Conservation (phyloP, 73 alveolate species). For the Paramecium octaurelia region DNA sequence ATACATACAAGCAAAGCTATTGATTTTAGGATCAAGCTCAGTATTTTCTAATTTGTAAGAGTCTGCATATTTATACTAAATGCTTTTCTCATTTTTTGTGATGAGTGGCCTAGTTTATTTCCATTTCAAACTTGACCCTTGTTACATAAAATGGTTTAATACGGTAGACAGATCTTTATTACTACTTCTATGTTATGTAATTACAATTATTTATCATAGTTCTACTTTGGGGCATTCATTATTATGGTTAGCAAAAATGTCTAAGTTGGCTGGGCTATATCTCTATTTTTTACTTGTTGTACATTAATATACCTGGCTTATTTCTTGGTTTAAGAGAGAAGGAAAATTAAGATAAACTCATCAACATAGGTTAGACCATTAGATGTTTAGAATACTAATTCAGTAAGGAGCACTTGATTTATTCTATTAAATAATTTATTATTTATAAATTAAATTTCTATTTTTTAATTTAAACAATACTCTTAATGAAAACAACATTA, state of each 20-base stretch:
- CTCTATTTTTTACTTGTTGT: neutral
- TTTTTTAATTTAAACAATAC: too few relatives aligned
- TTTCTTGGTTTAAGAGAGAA: neutral
- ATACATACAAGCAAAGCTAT: neutral
- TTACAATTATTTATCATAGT: neutral
- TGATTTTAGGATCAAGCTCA: slow-evolving; percentile 11
- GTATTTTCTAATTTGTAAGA: neutral
- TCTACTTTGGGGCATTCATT: neutral
- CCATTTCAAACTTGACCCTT: neutral
- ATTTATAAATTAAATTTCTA: too few relatives aligned
- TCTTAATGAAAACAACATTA: too few relatives aligned
- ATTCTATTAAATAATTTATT: neutral
- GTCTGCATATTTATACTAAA: neutral
- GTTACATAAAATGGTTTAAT: neutral
- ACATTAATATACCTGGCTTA: neutral
- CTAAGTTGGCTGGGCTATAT: neutral
- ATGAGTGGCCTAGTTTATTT: neutral
- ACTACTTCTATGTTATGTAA: neutral
- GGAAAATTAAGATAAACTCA: neutral
- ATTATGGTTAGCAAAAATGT: neutral
- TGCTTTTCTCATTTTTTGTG: neutral
- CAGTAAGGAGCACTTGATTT: neutral
- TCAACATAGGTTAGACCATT: neutral
- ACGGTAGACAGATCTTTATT: neutral
- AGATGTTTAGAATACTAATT: neutral